Base-by-base conservation (phyloP, 208 protist species). In the Trypanosomatidae sp. region DNA sequence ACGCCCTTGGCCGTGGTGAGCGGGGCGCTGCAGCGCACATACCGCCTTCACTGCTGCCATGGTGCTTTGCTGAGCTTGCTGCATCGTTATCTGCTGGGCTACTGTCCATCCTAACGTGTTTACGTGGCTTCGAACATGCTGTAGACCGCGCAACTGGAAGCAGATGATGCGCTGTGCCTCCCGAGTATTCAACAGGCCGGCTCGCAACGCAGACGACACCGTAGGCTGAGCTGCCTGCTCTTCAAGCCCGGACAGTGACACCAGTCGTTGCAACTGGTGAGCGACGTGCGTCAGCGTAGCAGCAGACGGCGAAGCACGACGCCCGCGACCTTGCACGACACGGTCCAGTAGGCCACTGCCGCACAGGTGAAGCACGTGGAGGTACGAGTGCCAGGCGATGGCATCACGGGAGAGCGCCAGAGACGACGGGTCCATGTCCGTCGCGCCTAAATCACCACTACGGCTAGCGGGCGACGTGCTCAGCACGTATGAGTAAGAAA, bases 341-440 rank as follows among this genome's bases (percentile, higher is more conserved):
- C 75, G 50, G 64, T 70, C 50, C 60, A 74, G 69, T 41, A 70
- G 30, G 4, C 75, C 69, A 33, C 17, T 44, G 0, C 62, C 69
- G 53, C 75, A 74, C n/a, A 79, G 60, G 30, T 74, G 75, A 47
- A 79, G 53, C 22, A 79, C 69, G 47, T 79, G 75, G 8, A 79
- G 75, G 15, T 65, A 59, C 12, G 69, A 60, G 53, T 52, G 53
- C 75, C 75, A 79, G 46, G 50, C 60, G 10, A 0, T 69, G n/a
- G n/a, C 17, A 36, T 8, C n/a, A 28, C n/a, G 62, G 36, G 13
- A 22, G 36, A n/a, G 30, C 36, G 2, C 58, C 30, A 3, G 36
- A 36, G 30, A 25, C 58, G 15, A n/a, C 1, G 15, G 13, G 28
- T 41, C 36, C 4, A 36, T 43, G 17, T 10, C 8, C 3, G 6